Evolutionary conservation across 1,284 basidiomycete genomes (phyloP), one percentile per base, ranked within the genome.

Genomic region (Coniferiporia sulphurascens): DNA sequence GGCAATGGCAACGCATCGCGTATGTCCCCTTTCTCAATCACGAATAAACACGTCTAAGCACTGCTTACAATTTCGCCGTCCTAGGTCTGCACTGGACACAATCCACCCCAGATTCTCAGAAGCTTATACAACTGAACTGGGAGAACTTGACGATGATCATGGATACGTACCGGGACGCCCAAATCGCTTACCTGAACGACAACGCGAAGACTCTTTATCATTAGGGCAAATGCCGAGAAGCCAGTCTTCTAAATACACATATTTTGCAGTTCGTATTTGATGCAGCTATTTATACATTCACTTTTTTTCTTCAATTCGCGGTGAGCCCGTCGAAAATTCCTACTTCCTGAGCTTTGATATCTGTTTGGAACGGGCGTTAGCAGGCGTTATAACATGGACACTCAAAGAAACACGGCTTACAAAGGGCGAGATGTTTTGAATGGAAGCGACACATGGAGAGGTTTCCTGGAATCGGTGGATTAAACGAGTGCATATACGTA

Each of bases 271-370:
- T 27, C 3, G 27, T 27, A 5, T 27, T 27, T 2, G 27, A 27
- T 27, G 5, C 27, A 27, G 27, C 27, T 27, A 27, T 27, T 27
- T 27, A 27, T 27, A 27, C 27, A 27, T 3, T 27, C 27, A 27
- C 27, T 27, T 27, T 27, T 27, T 27, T 27, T 27, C 27, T 27
- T 27, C 27, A 27, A 27, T 27, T 27, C 27, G 27, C 27, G 27
- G 3, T 27, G 27, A 27, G 27, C 5, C 27, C 27, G 5, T 27
- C 27, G 27, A 27, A 27, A 27, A 27, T 27, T 27, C 27, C 27
- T 5, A 27, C 79, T 65, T 83, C 78, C 62, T 82, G 79, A 4
- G 81, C 82, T 65, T 85, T 80, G 67, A 86, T 84, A 69, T 83
- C 80, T 82, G 64, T 27, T 54, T 58, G 55, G 48, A 57, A 41